Evolutionary conservation across 768 basidiomycete species (phyloP), one percentile per base, ranked within the genome.

Genomic region (Lactifluus pinguis): DNA sequence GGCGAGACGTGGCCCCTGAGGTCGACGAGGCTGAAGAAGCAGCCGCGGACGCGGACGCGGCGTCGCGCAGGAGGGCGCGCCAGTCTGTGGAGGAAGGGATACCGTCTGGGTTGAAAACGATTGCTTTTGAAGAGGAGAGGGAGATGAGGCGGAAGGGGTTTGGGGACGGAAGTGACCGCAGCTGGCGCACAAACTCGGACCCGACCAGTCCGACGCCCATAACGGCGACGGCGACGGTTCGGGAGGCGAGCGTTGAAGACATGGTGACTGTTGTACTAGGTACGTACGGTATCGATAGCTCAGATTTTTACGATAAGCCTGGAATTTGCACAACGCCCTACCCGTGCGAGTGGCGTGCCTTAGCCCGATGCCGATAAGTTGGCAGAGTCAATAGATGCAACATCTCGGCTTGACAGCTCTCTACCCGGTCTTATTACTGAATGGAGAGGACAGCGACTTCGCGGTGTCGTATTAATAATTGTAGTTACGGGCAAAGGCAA

Each of bases 201-300:
- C 97, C 97, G 29, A 99, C 97, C 55, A 95, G 88, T 3, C 97
- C 97, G 36, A 92, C 82, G 60, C 97, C 97, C 57, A 98, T 79
- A 65, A 97, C 79, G 48, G 92, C 92, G 55, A 98, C 83, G 11
- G 72, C 65, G 56, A 74, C 76, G 71, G 62, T 61, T 39, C 60
- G 66, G 2, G 64, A 59, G 39, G 14, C 13, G 32, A 14, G 7
- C 10, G 6, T 36, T 25, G 25, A 25, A 25, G 25, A 25, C 25
- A 25, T 25, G 25, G 25, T 25, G 25, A 25, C 25, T 25, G 25
- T 25, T 25, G 25, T 25, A 25, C 25, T 1, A 25, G 25, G 25
- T 25, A 25, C 25, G 25, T 25, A 2, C 25, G 25, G 25, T 25
- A 25, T 25, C 25, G 25, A 25, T 25, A 25, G 25, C 25, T 25